phyloP scores from a whole-genome alignment of 176 grass and related monocot species.

The Cymbopogon citratus region DNA sequence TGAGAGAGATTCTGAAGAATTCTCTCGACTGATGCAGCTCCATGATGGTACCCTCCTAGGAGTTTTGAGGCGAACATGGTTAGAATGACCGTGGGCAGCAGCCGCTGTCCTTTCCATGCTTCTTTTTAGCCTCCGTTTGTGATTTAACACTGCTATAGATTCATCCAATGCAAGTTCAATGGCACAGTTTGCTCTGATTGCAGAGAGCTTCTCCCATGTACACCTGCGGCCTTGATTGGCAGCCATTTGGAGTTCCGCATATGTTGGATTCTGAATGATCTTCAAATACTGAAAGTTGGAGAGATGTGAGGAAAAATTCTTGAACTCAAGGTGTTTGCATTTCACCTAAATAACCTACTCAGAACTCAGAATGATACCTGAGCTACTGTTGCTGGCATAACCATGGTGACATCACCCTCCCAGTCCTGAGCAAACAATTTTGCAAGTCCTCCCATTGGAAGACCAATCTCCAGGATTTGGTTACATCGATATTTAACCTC shows the following conservation, averaged over 20 bases:
- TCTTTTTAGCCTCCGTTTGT: slow-evolving; percentile 76
- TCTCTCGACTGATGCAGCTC: slow-evolving; percentile 83
- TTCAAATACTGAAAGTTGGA: slow-evolving; percentile 65
- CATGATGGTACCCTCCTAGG: slow-evolving; percentile 83
- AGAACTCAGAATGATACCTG: slow-evolving; percentile 11
- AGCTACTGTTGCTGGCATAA: slow-evolving; percentile 90
- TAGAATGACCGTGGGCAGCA: slow-evolving; percentile 40
- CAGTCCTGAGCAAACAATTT: slow-evolving; percentile 96
- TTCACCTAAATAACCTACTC: not conserved
- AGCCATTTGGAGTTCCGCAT: slow-evolving; percentile 76
- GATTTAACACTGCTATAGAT: slow-evolving; percentile 77
- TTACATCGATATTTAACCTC: slow-evolving; percentile 93
- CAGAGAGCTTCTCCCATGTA: slow-evolving; percentile 94
- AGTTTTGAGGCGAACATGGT: slow-evolving; percentile 36
- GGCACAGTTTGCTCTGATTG: slow-evolving; percentile 95
- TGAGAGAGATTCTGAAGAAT: slow-evolving; percentile 80
- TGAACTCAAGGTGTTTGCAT: not conserved
- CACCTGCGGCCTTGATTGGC: slow-evolving; percentile 80
- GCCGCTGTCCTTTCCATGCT: slow-evolving; percentile 53
- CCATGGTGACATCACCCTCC: slow-evolving; percentile 91
- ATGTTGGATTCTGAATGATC: slow-evolving; percentile 89
- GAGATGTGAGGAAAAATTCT: not conserved
- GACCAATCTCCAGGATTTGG: slow-evolving; percentile 84
- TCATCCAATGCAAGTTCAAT: slow-evolving; percentile 93
- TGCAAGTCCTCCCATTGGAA: slow-evolving; percentile 79